Percentiles rank a stretch among this genome's conserved stretches.
phyloP scores from a whole-genome alignment of 2,329 filamentous ascomycete genomes.

The Emydomyces testavorans region DNA sequence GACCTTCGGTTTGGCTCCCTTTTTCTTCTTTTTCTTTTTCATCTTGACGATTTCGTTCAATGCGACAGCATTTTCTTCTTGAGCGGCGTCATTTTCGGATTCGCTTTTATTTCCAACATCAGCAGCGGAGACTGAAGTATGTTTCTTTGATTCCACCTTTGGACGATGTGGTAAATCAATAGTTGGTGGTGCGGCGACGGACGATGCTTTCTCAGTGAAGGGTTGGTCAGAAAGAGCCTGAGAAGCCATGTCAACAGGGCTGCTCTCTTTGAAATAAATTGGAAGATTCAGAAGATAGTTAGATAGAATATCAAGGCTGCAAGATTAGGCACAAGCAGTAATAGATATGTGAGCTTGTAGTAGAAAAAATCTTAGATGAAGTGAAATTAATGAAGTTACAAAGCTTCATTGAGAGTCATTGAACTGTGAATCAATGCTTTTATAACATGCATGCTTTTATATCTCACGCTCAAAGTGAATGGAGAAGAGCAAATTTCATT shows the following conservation, averaged over 20 bases:
- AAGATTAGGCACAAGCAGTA: neutral
- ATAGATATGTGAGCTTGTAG: too few species aligned
- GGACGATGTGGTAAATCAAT: neutral
- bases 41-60: conserved; percentile 3
- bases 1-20: conserved; percentile 20
- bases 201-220: neutral
- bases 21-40: conserved; percentile 24
- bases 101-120: neutral
- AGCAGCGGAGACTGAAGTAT: too few species aligned
- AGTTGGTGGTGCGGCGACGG: neutral
- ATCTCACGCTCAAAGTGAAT: too few species aligned
- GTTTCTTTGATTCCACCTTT: neutral
- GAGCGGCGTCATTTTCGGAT: neutral
- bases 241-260: neutral
- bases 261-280: too few species aligned
- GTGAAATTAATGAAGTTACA: too few species aligned
- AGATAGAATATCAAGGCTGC: too few species aligned
- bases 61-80: neutral
- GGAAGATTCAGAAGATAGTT: neutral
- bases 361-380: too few species aligned
- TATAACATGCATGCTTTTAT: too few species aligned
- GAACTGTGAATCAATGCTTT: too few species aligned
- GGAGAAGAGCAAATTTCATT: too few species aligned
- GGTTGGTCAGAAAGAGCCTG: neutral
- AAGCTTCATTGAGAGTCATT: too few species aligned